Conservation (phyloP, 2,329 filamentous ascomycete genomes). For the Fusarium sp. region DNA sequence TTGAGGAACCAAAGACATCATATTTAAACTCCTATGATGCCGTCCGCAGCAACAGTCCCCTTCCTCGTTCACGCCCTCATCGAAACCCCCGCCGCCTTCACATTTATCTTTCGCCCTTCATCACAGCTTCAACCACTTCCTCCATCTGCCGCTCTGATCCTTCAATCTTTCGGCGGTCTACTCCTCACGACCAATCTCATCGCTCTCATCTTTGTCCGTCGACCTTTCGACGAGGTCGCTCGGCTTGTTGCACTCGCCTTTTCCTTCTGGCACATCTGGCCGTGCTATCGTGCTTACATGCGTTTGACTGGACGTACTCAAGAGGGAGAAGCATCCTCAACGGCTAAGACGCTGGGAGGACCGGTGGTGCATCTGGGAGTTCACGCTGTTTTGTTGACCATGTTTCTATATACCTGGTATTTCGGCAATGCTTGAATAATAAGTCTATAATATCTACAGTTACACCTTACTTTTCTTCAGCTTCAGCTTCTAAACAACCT, state of each 20-base stretch:
- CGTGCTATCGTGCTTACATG: slow-evolving; percentile 60
- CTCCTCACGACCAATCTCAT: slow-evolving; percentile 62
- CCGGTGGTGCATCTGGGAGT: slow-evolving; percentile 62
- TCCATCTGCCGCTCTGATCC: slow-evolving; percentile 58
- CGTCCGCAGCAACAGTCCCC: slow-evolving; percentile 43
- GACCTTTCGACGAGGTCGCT: slow-evolving; percentile 52
- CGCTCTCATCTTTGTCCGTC: slow-evolving; percentile 55
- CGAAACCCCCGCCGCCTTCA: slow-evolving; percentile 60
- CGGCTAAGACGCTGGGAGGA: slow-evolving; percentile 58
- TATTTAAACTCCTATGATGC: slow-evolving; percentile 3
- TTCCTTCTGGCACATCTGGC: slow-evolving; percentile 66
- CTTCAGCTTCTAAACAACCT: slow-evolving; percentile 65
- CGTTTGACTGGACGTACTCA: slow-evolving; percentile 51
- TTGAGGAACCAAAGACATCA: neutral
- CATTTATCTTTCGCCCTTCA: slow-evolving; percentile 61
- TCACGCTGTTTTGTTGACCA: slow-evolving; percentile 57
- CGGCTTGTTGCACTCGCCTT: slow-evolving; percentile 58
- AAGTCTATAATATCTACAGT: slow-evolving; percentile 24
- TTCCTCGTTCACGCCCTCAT: slow-evolving; percentile 58
- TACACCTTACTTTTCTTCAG: slow-evolving; percentile 12
- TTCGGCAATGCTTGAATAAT: slow-evolving; percentile 29
- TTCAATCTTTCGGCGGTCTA: slow-evolving; percentile 64
- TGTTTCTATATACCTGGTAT: slow-evolving; percentile 52
- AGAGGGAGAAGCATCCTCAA: slow-evolving; percentile 11
- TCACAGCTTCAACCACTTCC: slow-evolving; percentile 61